Evolutionary conservation across 1,284 basidiomycete genomes (phyloP).

Genomic region (Trichosporon sp.): DNA sequence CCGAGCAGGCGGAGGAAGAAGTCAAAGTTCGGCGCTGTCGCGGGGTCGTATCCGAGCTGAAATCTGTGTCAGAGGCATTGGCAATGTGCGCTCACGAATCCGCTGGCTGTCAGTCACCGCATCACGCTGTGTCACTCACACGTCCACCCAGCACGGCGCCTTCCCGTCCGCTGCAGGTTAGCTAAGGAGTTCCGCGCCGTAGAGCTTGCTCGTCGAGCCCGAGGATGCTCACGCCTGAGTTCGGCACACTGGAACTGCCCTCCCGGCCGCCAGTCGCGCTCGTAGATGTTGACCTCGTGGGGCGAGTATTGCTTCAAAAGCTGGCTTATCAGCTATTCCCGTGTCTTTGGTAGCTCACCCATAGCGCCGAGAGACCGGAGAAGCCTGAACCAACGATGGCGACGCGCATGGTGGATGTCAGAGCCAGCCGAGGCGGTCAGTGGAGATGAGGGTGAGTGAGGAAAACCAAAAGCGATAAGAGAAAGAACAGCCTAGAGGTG

Average conservation of each 20-base stretch:
- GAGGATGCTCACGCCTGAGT: conserved; percentile 50
- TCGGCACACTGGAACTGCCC: conserved; percentile 74
- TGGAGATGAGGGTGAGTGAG: background rate
- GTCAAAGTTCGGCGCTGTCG: conserved; percentile 76
- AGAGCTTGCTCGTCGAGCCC: conserved; percentile 9
- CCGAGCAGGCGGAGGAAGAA: conserved; percentile 61
- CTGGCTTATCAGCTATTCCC: conserved; percentile 32
- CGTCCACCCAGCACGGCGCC: conserved; percentile 61
- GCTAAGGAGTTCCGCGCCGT: background rate
- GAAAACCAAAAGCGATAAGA: background rate
- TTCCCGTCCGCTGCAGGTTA: conserved; percentile 46
- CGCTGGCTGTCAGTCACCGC: background rate
- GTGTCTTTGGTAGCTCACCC: conserved; percentile 52
- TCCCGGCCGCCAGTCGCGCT: conserved; percentile 63
- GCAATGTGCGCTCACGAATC: conserved; percentile 9
- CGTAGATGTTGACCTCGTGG: conserved; percentile 74
- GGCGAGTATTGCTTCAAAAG: conserved; percentile 71
- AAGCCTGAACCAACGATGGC: conserved; percentile 76
- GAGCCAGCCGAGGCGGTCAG: background rate
- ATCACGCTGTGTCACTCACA: conserved; percentile 51
- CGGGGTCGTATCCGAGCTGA: conserved; percentile 71
- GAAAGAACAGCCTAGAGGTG: background rate
- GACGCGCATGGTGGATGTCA: conserved; percentile 50
- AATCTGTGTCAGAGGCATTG: background rate
- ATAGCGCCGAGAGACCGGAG: conserved; percentile 69